Percentiles rank a stretch among this genome's conserved stretches.
Conservation (phyloP, 352 stramenopile species). For the Phytophthora pinifolia region DNA sequence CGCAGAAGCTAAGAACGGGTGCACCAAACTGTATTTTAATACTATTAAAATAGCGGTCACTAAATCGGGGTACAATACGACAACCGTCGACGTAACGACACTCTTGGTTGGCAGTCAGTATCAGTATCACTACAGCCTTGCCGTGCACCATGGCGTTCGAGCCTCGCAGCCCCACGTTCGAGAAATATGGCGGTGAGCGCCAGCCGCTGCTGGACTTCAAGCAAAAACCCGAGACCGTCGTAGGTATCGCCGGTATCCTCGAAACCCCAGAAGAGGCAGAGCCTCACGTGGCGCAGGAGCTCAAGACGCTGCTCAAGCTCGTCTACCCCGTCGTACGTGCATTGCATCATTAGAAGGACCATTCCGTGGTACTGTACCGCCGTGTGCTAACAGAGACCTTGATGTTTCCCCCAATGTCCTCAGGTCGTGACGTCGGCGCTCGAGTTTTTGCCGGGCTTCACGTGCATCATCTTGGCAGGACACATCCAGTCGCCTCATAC, state of each 20-base stretch:
- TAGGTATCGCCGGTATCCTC: conserved; percentile 11
- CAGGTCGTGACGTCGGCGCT: conserved; percentile 42
- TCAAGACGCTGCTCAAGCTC: conserved; percentile 46
- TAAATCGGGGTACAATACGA: too few relatives aligned
- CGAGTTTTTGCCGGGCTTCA: conserved; percentile 55
- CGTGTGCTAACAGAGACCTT: background rate
- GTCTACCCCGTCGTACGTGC: conserved; percentile 42
- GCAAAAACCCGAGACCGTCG: background rate
- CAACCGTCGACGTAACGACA: conserved; percentile 15
- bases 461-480: conserved; percentile 56
- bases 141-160: conserved; percentile 13
- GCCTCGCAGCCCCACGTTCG: conserved; percentile 15
- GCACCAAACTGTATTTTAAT: too few relatives aligned
- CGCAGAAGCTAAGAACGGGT: too few relatives aligned
- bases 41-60: too few relatives aligned
- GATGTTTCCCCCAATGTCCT: background rate
- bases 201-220: conserved; percentile 17
- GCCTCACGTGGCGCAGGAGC: conserved; percentile 29
- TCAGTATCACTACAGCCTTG: conserved; percentile 1
- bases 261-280: conserved; percentile 26
- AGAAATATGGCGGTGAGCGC: conserved; percentile 13
- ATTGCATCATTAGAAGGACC: background rate
- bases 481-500: conserved; percentile 59
- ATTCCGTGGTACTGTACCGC: background rate
- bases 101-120: background rate